phyloP scores from a whole-genome alignment of 192 early-diverging fungal genomes.

The Oehlia diaphana region DNA sequence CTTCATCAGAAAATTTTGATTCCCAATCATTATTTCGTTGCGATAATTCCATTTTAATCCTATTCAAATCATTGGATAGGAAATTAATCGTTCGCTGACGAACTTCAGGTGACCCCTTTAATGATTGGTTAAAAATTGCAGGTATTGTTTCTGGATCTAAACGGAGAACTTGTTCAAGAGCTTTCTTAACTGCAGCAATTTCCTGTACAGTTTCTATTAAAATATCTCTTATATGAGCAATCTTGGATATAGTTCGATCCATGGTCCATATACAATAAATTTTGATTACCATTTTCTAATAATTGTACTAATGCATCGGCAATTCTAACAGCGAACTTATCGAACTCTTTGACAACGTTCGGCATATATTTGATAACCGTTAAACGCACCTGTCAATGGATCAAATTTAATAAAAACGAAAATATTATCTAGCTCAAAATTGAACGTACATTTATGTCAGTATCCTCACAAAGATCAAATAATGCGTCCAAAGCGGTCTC shows the following conservation, averaged over 20 bases:
- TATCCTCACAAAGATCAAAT: slow-evolving; percentile 32
- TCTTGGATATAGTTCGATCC: neutral
- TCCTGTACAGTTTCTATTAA: slow-evolving; percentile 21
- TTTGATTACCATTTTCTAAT: slow-evolving; percentile 24
- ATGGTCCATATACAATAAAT: neutral
- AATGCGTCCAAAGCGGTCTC: slow-evolving; percentile 30
- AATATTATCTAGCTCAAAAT: neutral
- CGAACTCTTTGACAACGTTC: slow-evolving; percentile 22
- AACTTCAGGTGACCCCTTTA: slow-evolving; percentile 26
- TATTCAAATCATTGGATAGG: slow-evolving; percentile 26
- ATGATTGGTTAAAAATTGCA: slow-evolving; percentile 17
- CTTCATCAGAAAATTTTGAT: slow-evolving; percentile 22
- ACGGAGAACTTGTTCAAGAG: slow-evolving; percentile 25
- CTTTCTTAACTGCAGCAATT: slow-evolving; percentile 27
- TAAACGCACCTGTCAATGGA: slow-evolving; percentile 13
- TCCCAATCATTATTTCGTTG: slow-evolving; percentile 7
- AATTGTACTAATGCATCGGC: slow-evolving; percentile 30
- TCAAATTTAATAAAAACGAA: neutral
- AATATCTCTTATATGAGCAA: neutral
- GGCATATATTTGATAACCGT: slow-evolving; percentile 26
- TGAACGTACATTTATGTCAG: slow-evolving; percentile 30
- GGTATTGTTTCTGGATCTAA: slow-evolving; percentile 22
- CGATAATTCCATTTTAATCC: slow-evolving; percentile 23
- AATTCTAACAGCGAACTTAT: slow-evolving; percentile 5
- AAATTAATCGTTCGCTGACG: slow-evolving; percentile 25